phyloP scores from a whole-genome alignment of 1,284 basidiomycete species.

The Irpex sp. region DNA sequence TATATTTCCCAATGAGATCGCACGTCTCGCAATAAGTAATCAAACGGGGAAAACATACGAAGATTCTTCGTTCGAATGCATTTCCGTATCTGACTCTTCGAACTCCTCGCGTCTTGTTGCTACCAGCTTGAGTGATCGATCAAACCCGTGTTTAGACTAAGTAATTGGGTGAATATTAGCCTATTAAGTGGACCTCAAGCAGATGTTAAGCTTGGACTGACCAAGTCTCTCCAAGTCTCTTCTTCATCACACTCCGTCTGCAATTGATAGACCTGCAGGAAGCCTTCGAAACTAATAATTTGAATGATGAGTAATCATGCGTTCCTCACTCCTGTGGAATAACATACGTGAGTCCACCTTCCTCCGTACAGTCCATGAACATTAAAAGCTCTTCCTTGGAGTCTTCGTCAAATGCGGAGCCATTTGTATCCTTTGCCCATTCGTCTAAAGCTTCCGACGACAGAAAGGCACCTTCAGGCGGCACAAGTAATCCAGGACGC shows the following conservation, averaged over 20 bases:
- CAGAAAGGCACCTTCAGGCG: slow-evolving; percentile 58
- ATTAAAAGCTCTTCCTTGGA: slow-evolving; percentile 74
- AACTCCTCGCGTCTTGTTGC: slow-evolving; percentile 54
- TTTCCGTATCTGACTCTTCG: slow-evolving; percentile 15
- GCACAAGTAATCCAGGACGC: slow-evolving; percentile 33
- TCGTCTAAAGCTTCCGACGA: slow-evolving; percentile 57
- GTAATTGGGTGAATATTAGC: not conserved
- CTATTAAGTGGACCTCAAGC: not conserved
- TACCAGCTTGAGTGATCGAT: slow-evolving; percentile 58
- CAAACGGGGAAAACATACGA: not conserved
- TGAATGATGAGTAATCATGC: slow-evolving; percentile 31
- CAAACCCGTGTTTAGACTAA: slow-evolving; percentile 72
- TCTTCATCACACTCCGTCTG: slow-evolving; percentile 80
- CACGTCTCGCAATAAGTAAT: not conserved
- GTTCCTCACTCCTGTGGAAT: not conserved
- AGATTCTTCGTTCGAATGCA: not conserved
- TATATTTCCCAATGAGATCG: not conserved
- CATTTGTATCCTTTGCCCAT: slow-evolving; percentile 77
- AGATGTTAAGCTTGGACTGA: slow-evolving; percentile 28
- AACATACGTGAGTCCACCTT: slow-evolving; percentile 71
- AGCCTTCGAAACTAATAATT: slow-evolving; percentile 61
- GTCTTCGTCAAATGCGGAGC: slow-evolving; percentile 65
- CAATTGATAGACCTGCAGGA: slow-evolving; percentile 75
- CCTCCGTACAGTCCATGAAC: slow-evolving; percentile 69
- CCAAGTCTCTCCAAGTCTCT: slow-evolving; percentile 79